These are phyloP conservation scores for Saccharomyces paradoxus DNA, from an alignment of 805 yeast species.

Conservation along the genomic window DNA sequence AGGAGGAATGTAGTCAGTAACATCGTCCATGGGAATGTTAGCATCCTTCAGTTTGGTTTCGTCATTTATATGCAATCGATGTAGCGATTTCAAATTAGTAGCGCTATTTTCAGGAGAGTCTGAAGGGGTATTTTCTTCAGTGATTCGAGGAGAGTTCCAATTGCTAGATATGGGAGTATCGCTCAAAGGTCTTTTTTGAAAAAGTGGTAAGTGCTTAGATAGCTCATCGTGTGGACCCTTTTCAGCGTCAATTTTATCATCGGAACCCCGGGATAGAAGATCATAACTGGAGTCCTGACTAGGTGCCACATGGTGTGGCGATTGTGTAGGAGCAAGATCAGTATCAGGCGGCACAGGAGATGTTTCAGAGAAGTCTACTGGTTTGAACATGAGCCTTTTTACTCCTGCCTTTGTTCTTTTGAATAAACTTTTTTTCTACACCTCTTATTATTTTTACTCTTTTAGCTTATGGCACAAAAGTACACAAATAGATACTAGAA, in stretches of 20 bases:
- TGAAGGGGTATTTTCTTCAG: constrained; percentile 27
- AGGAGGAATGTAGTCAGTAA: not conserved
- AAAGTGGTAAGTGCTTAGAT: constrained; percentile 36
- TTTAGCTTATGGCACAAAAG: not conserved
- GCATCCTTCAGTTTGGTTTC: not conserved
- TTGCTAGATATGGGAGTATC: constrained; percentile 65
- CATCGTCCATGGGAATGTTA: not conserved
- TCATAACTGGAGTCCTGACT: not conserved
- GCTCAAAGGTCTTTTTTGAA: constrained; percentile 63
- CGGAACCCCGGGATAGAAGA: not conserved
- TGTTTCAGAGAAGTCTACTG: not conserved
- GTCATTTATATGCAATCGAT: not conserved
- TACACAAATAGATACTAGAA: not conserved
- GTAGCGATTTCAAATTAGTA: constrained; percentile 5
- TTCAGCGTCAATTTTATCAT: not conserved
- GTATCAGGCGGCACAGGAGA: not conserved
- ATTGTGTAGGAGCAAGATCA: not conserved
- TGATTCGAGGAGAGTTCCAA: constrained; percentile 44
- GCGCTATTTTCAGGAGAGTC: constrained; percentile 18
- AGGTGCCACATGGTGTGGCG: not conserved
- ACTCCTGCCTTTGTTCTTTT: not conserved
- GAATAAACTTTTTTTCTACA: not conserved
- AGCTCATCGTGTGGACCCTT: constrained; percentile 1
- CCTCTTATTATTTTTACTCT: not conserved
- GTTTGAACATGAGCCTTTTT: constrained; percentile 1